These are phyloP conservation scores for Zygosaccharomyces pseudorouxii DNA, from an alignment of 805 yeast species.

Conservation along the genomic window DNA sequence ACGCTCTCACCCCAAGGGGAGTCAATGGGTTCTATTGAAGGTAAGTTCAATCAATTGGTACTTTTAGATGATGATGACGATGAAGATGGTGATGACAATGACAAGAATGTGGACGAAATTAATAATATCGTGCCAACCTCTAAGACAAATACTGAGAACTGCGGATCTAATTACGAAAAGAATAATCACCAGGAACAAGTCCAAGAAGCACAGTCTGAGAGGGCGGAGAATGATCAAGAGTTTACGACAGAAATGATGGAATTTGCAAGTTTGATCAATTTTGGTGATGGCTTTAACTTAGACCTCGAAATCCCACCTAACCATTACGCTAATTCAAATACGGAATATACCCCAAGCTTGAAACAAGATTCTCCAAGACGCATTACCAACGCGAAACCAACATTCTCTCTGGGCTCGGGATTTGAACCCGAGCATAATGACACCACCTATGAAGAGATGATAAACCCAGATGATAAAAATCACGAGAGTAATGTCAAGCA, in stretches of 20 bases:
- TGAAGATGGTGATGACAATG: neutral
- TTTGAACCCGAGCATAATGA: neutral
- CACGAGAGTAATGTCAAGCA: neutral
- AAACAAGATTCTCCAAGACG: conserved; percentile 1
- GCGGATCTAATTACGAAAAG: neutral
- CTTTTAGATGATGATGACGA: conserved; percentile 17
- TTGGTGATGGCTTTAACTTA: conserved; percentile 41
- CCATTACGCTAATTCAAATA: neutral
- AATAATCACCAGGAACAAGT: neutral
- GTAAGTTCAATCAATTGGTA: conserved; percentile 25
- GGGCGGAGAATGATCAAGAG: conserved; percentile 30
- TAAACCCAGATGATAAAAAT: neutral
- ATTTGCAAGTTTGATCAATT: conserved; percentile 43
- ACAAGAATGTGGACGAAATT: neutral
- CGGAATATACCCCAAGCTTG: neutral
- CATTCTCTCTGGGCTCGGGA: neutral
- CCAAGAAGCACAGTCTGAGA: neutral
- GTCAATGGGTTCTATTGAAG: conserved; percentile 29
- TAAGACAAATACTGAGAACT: neutral
- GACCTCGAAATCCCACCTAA: conserved; percentile 24
- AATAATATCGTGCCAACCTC: neutral
- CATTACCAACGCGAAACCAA: neutral
- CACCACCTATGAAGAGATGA: neutral
- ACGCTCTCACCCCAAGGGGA: conserved; percentile 9
- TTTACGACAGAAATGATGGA: conserved; percentile 41